Evolutionary conservation across 2,329 filamentous ascomycete genomes (phyloP), one percentile per base, ranked within the genome.

Genomic region (Hymenoscyphus infarciens): DNA sequence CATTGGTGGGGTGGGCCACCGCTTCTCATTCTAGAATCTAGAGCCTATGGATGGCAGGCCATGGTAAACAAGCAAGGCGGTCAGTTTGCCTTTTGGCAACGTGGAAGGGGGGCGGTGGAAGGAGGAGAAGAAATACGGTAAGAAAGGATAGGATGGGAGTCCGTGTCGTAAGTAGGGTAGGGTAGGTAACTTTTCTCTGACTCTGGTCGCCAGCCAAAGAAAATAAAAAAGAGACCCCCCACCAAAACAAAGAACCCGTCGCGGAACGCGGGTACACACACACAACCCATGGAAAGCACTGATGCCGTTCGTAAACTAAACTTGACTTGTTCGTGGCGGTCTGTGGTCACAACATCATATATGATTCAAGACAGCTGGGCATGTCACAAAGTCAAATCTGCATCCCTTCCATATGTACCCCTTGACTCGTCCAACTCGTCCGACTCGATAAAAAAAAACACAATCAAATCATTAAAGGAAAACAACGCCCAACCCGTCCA

Each of bases 301-400:
- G 42, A 49, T 49, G n/a, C 42, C 8, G 42, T 49, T 19, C 42
- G 42, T 42, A 22, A 10, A 10, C 5, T 33, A 22, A 10, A 10
- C 5, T 33, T 1, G n/a, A 5, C 16, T 15, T 49, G 19, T 22
- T 49, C n/a, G n/a, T 49, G 42, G 42, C 42, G 42, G 42, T 49
- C 42, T 49, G 42, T 49, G 42, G 42, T 49, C 42, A 49, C 42
- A 49, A 22, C 42, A 49, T 22, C 42, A 22, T 49, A 49, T 49
- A 49, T 42, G 39, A 42, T 42, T 42, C 39, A 42, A 29, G 42
- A 49, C 42, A 49, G n/a, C 42, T 49, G 42, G 19, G 25, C 42
- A 49, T 49, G 42, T 49, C 42, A 49, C 42, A 49, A 49, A 49
- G 42, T 49, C 42, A 49, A 49, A 49, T 22, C 11, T 22, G n/a